Evolutionary conservation across 768 basidiomycete genomes (phyloP).

Genomic region (Mrakia hoshinonis): DNA sequence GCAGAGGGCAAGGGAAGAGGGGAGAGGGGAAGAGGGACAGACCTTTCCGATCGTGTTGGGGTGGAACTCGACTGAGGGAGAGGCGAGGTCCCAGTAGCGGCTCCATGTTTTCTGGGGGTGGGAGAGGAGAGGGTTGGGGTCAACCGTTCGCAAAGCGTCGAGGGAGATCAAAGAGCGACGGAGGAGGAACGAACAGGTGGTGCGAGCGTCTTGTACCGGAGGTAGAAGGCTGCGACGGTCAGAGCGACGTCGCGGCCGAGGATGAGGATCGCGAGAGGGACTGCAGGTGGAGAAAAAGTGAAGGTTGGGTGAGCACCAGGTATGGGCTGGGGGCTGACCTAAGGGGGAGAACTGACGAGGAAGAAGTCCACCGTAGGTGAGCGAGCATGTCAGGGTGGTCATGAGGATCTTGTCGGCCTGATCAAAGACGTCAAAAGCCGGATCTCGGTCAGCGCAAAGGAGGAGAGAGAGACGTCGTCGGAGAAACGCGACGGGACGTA

Average conservation of each 20-base stretch:
- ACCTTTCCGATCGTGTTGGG: constrained; percentile 94
- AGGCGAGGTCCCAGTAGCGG: constrained; percentile 92
- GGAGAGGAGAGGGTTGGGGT: constrained; percentile 1
- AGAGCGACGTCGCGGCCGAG: constrained; percentile 81
- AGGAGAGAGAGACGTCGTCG: not conserved
- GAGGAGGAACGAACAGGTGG: constrained; percentile 52
- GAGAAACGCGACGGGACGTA: not conserved
- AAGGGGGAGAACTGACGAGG: constrained; percentile 53
- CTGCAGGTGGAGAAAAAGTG: constrained; percentile 44
- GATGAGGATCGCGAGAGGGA: constrained; percentile 74
- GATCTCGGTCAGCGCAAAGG: not conserved
- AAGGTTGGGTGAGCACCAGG: not conserved
- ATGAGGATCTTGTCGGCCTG: constrained; percentile 84
- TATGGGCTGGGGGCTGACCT: not conserved
- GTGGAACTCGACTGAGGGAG: constrained; percentile 87
- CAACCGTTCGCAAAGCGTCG: constrained; percentile 13
- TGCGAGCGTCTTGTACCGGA: constrained; percentile 82
- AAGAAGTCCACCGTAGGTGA: constrained; percentile 72
- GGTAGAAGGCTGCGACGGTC: constrained; percentile 81
- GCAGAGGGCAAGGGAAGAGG: too few relatives aligned
- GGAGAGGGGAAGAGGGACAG: constrained; percentile 17
- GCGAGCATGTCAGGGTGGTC: constrained; percentile 81
- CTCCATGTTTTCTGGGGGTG: constrained; percentile 67
- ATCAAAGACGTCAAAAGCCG: not conserved
- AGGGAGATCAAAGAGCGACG: not conserved